phyloP scores from a whole-genome alignment of 2,329 filamentous ascomycete species.

The Colletotrichum tropicicola region DNA sequence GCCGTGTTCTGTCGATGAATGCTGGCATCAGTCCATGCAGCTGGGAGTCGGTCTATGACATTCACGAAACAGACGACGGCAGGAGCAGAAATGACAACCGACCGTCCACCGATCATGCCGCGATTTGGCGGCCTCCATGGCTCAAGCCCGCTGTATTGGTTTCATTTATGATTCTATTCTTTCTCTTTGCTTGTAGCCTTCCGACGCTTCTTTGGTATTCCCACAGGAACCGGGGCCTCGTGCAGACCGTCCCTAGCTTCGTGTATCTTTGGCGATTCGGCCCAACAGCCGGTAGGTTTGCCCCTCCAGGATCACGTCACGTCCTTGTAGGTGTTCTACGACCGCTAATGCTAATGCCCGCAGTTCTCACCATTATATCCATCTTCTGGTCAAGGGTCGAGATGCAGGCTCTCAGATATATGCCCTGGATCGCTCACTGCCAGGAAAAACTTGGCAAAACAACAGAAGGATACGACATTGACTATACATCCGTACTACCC shows the following conservation, averaged over 20 bases:
- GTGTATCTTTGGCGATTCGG: slow-evolving; percentile 17
- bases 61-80: no score
- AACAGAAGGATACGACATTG: not conserved
- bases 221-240: not conserved
- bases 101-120: not conserved
- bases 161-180: not conserved
- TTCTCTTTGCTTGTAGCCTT: not conserved
- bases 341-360: not conserved
- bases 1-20: no score
- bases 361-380: not conserved
- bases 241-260: not conserved
- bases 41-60: no score
- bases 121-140: not conserved
- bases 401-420: not conserved
- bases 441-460: rapidly evolving
- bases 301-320: no score
- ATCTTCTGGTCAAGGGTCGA: not conserved
- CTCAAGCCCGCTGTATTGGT: not conserved
- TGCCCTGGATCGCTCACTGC: not conserved
- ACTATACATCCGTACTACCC: not conserved
- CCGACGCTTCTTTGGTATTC: slow-evolving; percentile 3
- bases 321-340: rapidly evolving
- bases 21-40: no score
- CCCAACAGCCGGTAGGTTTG: not conserved
- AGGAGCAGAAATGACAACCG: no score